These are phyloP conservation scores for Globisporangium apiculatum DNA, from an alignment of 352 stramenopile species.

Conservation along the genomic window DNA sequence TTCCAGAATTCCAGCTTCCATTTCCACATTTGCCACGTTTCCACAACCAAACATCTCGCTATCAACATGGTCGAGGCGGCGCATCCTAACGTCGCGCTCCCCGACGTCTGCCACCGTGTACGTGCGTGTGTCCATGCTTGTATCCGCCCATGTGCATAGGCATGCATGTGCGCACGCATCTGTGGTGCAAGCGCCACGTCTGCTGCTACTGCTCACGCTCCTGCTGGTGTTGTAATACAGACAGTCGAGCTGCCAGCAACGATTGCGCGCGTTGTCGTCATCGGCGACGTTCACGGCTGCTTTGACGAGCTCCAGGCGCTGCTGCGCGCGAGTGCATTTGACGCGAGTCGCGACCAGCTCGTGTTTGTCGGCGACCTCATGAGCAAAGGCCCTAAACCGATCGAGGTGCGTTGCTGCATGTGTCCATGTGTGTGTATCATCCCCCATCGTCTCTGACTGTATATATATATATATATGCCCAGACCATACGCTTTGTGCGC, in stretches of 20 bases:
- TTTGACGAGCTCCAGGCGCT: conserved; percentile 75
- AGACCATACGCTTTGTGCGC: conserved; percentile 73
- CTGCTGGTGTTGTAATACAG: conserved; percentile 5
- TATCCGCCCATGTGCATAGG: neutral
- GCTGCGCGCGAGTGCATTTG: conserved; percentile 36
- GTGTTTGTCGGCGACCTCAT: conserved; percentile 90
- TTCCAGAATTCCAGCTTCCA: no score
- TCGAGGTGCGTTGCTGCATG: conserved; percentile 22
- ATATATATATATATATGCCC: neutral
- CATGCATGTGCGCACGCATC: neutral
- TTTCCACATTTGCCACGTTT: no score
- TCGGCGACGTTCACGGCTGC: conserved; percentile 92
- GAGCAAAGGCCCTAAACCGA: conserved; percentile 88
- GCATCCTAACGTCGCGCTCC: conserved; percentile 44
- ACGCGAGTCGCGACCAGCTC: conserved; percentile 53
- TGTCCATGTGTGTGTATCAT: neutral
- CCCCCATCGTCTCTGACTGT: no score
- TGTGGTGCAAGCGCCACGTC: no score
- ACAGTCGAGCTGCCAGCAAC: conserved; percentile 16
- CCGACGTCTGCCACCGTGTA: conserved; percentile 33
- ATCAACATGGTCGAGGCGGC: conserved; percentile 5
- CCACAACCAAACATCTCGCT: no score
- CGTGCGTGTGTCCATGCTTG: neutral
- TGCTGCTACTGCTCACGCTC: neutral
- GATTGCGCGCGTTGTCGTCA: conserved; percentile 58